Conservation (phyloP, 768 basidiomycete species). For the Collybia sp. region DNA sequence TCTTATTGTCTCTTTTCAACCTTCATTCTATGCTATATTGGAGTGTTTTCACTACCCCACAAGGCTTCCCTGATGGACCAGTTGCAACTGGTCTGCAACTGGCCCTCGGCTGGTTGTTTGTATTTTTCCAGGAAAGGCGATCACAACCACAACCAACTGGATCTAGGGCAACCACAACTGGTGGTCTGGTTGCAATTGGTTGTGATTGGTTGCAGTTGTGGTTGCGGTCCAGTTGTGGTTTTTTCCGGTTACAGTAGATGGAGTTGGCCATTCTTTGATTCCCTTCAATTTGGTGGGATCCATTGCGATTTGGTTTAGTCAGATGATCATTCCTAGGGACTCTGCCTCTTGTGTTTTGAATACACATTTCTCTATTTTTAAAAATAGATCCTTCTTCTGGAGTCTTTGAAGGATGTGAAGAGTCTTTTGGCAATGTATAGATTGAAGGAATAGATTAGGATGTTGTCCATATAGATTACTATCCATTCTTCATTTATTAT, state of each 20-base stretch:
- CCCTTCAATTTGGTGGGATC: slow-evolving; percentile 29
- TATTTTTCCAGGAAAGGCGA: no score
- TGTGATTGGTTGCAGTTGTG: no score
- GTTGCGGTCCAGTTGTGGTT: no score
- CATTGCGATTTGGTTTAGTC: slow-evolving; percentile 23
- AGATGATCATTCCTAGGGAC: slow-evolving; percentile 29
- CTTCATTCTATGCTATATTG: no score
- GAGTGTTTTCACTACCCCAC: no score
- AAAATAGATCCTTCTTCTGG: slow-evolving; percentile 20
- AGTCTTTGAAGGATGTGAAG: slow-evolving; percentile 14
- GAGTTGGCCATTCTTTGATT: slow-evolving; percentile 33
- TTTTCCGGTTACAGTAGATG: slow-evolving; percentile 19
- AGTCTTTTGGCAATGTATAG: slow-evolving; percentile 11
- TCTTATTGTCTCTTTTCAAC: no score
- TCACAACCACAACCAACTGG: no score
- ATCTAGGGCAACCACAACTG: no score
- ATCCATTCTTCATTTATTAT: slow-evolving; percentile 20
- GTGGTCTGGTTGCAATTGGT: no score
- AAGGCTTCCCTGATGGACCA: no score
- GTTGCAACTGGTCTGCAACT: no score
- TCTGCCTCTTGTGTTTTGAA: slow-evolving; percentile 17
- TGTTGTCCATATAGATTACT: slow-evolving; percentile 37
- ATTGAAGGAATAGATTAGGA: slow-evolving; percentile 30
- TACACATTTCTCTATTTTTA: slow-evolving; percentile 31
- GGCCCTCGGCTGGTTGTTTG: no score